Percentiles rank a stretch among this genome's conserved stretches.
Conservation (phyloP, 257 asterid species). For the Solanum verrucosum region DNA sequence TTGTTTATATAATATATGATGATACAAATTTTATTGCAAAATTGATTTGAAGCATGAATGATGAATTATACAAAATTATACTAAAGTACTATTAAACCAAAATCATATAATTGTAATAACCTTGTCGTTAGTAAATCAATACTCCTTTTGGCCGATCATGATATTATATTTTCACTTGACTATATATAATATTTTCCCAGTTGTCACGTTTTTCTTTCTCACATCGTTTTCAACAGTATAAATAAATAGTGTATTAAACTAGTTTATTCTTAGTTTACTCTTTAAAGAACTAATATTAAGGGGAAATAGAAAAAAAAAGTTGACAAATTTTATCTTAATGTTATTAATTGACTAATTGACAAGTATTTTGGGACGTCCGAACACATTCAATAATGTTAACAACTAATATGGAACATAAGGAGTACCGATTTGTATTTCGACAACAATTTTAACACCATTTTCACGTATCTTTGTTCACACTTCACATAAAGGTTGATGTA, state of each 20-base stretch:
- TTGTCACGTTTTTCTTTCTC: not conserved
- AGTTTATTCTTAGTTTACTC: not conserved
- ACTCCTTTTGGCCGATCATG: not conserved
- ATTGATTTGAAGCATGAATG: too few relatives aligned
- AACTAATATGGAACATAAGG: not conserved
- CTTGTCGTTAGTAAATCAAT: too few relatives aligned
- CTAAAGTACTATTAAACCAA: too few relatives aligned
- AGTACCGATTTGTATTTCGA: not conserved
- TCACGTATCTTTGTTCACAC: not conserved
- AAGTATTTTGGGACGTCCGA: accelerated
- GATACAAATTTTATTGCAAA: too few relatives aligned
- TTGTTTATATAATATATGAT: too few relatives aligned
- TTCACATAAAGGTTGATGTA: not conserved
- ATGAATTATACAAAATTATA: too few relatives aligned
- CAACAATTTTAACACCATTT: not conserved
- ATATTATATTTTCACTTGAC: not conserved
- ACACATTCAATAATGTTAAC: not conserved
- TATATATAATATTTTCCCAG: too few relatives aligned
- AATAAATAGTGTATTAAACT: too few relatives aligned
- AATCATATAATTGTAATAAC: too few relatives aligned
- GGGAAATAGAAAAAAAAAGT: not conserved
- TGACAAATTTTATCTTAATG: not conserved
- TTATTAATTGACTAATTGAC: not conserved
- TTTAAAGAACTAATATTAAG: not conserved
- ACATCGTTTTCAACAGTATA: too few relatives aligned